Base-by-base conservation (phyloP, 129 eudicot species). In the Escallonia herrerae region DNA sequence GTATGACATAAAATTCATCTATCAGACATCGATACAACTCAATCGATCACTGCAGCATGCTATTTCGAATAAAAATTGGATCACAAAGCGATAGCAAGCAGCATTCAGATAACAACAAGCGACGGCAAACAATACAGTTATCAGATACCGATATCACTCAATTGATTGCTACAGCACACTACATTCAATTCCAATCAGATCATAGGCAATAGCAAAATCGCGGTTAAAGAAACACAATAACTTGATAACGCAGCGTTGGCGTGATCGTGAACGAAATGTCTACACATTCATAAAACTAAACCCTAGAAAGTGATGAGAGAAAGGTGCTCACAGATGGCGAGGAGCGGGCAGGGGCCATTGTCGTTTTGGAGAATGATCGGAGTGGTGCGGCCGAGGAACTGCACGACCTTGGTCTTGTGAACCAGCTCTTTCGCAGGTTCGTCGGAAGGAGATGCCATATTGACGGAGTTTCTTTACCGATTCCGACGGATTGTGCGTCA, bases 331-430 rank as follows among this genome's bases (percentile, higher is more conserved):
- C 98, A 93, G 65, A 93, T 93, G 40, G 96, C 87, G 70, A 93
- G 85, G 66, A 93, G 96, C 68, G 98, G 98, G 62, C 98, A 93
- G 46, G 98, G 98, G 65, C 98, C 98, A 76, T 93, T 93, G 65
- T 88, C 91, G 76, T 93, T 93, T 62, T 93, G 98, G 66, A 93
- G 96, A 74, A 93, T 56, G 72, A 93, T 86, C 11, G 91, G 91
- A 4, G 89, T 75, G 13, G 77, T 72, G 13, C 89, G 75, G 5
- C 87, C 91, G 33, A 83, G 58, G 62, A 88, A 93, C 52, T 93
- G 96, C 33, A 93, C 86, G 8, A 77, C 48, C 68, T 93, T 93
- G 40, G 95, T 83, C 76, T 76, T 83, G 74, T 93, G 91, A 22
- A 81, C 73, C 89, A 74, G 58, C 73, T 76, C 87, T 61, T 68